These are phyloP conservation scores for Salvia rosmarinus DNA, from an alignment of 257 asterid species.

Conservation along the genomic window DNA sequence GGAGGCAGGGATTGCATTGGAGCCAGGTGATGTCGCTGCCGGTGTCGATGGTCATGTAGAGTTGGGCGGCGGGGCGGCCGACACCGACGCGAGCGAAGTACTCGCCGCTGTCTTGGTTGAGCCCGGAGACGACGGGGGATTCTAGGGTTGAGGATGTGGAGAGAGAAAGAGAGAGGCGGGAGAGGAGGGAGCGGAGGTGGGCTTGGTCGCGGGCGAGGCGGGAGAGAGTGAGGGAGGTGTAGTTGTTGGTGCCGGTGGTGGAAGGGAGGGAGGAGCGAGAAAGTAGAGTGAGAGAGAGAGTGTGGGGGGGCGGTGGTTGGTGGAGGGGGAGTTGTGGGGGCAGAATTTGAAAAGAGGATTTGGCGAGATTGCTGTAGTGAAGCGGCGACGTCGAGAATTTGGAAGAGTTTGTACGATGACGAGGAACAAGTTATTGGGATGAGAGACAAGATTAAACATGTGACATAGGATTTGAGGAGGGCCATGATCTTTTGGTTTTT, in stretches of 20 bases:
- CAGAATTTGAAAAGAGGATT: conserved; percentile 23
- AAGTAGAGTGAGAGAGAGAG: conserved; percentile 50
- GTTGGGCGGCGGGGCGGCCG: conserved; percentile 66
- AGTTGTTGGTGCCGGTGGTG: conserved; percentile 33
- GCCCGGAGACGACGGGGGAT: conserved; percentile 69
- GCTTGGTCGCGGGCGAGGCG: conserved; percentile 62
- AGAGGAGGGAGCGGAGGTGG: conserved; percentile 51
- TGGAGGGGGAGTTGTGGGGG: not conserved
- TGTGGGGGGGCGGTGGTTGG: not conserved
- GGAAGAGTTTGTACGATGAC: too few relatives aligned
- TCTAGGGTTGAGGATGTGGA: conserved; percentile 44
- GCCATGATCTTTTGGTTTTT: too few relatives aligned
- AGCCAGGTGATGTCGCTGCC: conserved; percentile 88
- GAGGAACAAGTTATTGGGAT: too few relatives aligned
- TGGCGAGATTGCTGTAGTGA: conserved; percentile 30
- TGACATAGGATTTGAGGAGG: too few relatives aligned
- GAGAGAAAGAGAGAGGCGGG: conserved; percentile 38
- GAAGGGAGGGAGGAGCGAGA: conserved; percentile 55
- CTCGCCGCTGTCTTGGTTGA: conserved; percentile 73
- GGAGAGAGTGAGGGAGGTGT: conserved; percentile 54
- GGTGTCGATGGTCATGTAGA: conserved; percentile 61
- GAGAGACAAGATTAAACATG: too few relatives aligned
- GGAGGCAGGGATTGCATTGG: conserved; percentile 73
- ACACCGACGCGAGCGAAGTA: conserved; percentile 74
- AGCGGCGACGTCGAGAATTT: conserved; percentile 36